Percentiles rank a stretch among this genome's conserved stretches.
Evolutionary conservation across 176 grass and related monocot species (phyloP).

Genomic region (Avena insularis): DNA sequence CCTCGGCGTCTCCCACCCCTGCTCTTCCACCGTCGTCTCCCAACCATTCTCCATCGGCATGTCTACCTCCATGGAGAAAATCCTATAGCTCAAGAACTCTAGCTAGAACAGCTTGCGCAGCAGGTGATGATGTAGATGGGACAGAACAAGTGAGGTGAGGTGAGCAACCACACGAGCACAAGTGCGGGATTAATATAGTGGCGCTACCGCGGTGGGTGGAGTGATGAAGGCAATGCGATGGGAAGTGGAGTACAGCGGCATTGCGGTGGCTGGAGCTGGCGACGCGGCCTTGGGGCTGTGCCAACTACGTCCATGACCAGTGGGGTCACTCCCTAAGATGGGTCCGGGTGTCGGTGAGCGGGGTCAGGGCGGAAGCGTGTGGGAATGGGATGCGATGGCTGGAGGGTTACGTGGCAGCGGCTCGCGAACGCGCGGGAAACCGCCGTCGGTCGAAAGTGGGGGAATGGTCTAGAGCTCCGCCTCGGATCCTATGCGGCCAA

Average conservation of each 20-base stretch:
- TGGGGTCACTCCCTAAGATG: fast-evolving
- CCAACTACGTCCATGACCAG: fast-evolving
- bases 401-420: slow-evolving; percentile 46
- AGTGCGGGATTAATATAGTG: slow-evolving; percentile 37
- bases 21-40: slow-evolving; percentile 14
- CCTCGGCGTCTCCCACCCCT: slow-evolving; percentile 72
- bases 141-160: not conserved
- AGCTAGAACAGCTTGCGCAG: not conserved
- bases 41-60: not conserved
- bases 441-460: slow-evolving; percentile 50
- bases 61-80: slow-evolving; percentile 17
- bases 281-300: fast-evolving
- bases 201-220: slow-evolving; percentile 23
- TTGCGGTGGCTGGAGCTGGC: not conserved
- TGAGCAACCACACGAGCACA: not conserved
- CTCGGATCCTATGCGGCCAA: slow-evolving; percentile 41
- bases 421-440: slow-evolving; percentile 46
- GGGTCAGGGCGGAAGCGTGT: fast-evolving
- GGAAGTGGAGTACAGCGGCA: slow-evolving; percentile 40
- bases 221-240: not conserved
- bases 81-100: too few relatives aligned
- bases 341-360: not conserved
- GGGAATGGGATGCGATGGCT: not conserved
- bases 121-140: too few relatives aligned
- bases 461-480: slow-evolving; percentile 50